Conservation (phyloP, 495 filamentous ascomycete species). For the Evansstolkia leycettana region DNA sequence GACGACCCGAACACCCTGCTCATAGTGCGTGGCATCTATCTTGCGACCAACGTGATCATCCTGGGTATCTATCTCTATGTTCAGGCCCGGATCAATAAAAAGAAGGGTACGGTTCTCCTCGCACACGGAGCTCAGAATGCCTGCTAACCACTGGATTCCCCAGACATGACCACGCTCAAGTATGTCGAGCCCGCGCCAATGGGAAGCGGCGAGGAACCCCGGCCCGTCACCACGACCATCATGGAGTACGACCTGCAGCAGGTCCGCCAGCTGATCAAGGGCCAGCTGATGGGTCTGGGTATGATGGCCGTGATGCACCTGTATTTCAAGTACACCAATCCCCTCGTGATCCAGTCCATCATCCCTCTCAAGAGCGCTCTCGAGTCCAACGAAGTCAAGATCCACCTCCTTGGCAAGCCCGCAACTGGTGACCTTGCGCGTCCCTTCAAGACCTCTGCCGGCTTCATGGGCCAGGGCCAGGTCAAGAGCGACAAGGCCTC, state of each 20-base stretch:
- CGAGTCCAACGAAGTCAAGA: slow-evolving; percentile 90
- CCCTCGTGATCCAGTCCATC: slow-evolving; percentile 94
- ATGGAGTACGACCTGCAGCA: slow-evolving; percentile 85
- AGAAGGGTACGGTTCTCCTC: slow-evolving; percentile 92
- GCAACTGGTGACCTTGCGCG: slow-evolving; percentile 85
- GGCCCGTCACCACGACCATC: slow-evolving; percentile 90
- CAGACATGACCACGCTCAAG: slow-evolving; percentile 95
- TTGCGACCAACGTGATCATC: slow-evolving; percentile 84
- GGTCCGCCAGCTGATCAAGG: slow-evolving; percentile 68
- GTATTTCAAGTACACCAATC: slow-evolving; percentile 99
- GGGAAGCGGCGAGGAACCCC: slow-evolving; percentile 84
- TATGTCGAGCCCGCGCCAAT: slow-evolving; percentile 92
- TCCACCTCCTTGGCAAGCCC: slow-evolving; percentile 83
- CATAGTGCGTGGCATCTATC: slow-evolving; percentile 68
- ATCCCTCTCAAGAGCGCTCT: slow-evolving; percentile 92
- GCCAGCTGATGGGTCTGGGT: slow-evolving; percentile 84
- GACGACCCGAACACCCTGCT: slow-evolving; percentile 83
- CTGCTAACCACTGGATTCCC: neutral
- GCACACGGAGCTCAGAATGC: no score
- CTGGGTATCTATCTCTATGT: slow-evolving; percentile 71
- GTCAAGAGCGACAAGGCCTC: slow-evolving; percentile 95
- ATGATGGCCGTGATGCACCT: slow-evolving; percentile 99
- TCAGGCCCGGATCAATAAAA: slow-evolving; percentile 70
- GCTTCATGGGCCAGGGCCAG: slow-evolving; percentile 65
- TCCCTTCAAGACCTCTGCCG: slow-evolving; percentile 79